Evolutionary conservation across 306 rosid genomes (phyloP), one percentile per base, ranked within the genome.

Genomic region (Abrus precatorius): DNA sequence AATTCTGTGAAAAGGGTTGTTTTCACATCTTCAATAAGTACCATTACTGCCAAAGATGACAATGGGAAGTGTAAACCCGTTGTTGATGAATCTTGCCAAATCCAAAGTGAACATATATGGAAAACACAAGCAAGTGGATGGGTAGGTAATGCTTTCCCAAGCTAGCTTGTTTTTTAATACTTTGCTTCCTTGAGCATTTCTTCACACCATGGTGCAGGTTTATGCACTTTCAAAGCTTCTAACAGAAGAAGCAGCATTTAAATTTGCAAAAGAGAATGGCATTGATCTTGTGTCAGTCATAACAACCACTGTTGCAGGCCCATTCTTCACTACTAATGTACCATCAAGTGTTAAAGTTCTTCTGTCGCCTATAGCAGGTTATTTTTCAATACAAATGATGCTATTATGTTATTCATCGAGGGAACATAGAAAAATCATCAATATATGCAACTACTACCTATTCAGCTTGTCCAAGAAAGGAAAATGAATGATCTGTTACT

Each of bases 21-120:
- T 48, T 80, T 94, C 87, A 94, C 97, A 49, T 94, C 98, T 84
- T 91, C 97, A 9, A 85, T 90, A 14, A 94, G 97, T 62, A 92
- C 97, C 2, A 54, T 92, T 30, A 92, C 92, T 3, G 98, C 93
- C 60, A 87, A 80, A 82, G 92, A 94, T 12, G 74, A 5, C 55
- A 20, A 75, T 75, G 94, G 87, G 20, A 83, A 81, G 41, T 85
- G 90, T 91, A 94, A 63, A 78, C 54, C 80, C 32, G 6, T 85
- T 53, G 97, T 90, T 67, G 94, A 94, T 77, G 98, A 94, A 78
- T 85, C 90, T 64, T 94, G 95, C 65, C 92, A 74, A 82, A 85
- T 89, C 55, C 70, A 78, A 13, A 10, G 76, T 40, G 90, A 89
- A 14, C 83, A 56, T 70, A 80, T 89, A 1, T 80, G 91, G 93